phyloP scores from a whole-genome alignment of 179 eudicot genomes.

The Silene coronaria region DNA sequence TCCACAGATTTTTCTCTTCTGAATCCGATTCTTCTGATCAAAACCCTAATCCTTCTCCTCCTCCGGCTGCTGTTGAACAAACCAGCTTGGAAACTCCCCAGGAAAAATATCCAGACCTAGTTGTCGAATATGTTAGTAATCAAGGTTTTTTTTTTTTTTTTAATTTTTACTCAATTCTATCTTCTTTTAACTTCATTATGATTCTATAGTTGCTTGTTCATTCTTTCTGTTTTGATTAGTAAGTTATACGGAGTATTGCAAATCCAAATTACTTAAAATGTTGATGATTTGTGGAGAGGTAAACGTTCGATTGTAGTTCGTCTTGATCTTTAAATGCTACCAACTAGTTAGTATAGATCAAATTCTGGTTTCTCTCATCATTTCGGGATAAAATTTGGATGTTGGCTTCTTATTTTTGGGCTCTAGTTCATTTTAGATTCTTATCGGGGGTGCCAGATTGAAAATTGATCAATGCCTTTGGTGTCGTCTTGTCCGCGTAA shows the following conservation, averaged over 20 bases:
- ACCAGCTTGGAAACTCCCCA: neutral
- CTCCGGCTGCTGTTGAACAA: conserved; percentile 8
- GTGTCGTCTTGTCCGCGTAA: too few relatives aligned
- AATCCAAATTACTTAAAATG: too few relatives aligned
- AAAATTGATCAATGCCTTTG: too few relatives aligned
- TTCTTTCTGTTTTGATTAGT: neutral
- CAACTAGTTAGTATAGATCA: too few relatives aligned
- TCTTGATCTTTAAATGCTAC: too few relatives aligned
- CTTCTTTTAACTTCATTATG: neutral
- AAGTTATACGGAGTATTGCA: too few relatives aligned
- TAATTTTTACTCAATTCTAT: neutral
- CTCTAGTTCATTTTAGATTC: too few relatives aligned
- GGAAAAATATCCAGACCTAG: conserved; percentile 11
- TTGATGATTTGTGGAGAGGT: neutral
- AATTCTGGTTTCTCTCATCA: too few relatives aligned
- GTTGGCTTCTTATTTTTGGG: too few relatives aligned
- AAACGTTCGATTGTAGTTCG: too few relatives aligned
- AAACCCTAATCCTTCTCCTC: conserved; percentile 24
- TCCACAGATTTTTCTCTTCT: conserved; percentile 21
- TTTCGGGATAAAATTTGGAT: too few relatives aligned
- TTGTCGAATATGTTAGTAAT: conserved; percentile 34
- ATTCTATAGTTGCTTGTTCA: neutral
- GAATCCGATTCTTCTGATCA: conserved; percentile 22
- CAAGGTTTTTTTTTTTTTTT: conserved; percentile 31
- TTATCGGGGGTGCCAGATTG: too few relatives aligned